Percentiles rank a stretch among this genome's conserved stretches.
Evolutionary conservation across 257 asterid genomes (phyloP).

Genomic region (Solanum lycopersicoides): DNA sequence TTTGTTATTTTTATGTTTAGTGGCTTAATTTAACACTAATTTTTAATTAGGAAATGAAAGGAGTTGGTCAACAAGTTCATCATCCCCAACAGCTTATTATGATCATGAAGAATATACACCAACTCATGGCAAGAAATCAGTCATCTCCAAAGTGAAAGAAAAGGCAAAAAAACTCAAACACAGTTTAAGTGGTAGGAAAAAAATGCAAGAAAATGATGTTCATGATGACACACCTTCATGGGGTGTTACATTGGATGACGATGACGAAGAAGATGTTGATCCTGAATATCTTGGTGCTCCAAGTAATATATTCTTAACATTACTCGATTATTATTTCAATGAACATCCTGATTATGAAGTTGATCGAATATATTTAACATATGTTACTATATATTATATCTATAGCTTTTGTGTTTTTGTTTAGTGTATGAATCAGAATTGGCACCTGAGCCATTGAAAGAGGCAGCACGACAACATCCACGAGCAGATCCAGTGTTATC

Average conservation of each 20-base stretch:
- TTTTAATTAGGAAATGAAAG: constrained; percentile 27
- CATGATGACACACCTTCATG: constrained; percentile 27
- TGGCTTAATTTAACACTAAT: neutral
- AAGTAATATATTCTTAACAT: constrained; percentile 29
- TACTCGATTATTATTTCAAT: neutral
- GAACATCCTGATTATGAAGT: neutral
- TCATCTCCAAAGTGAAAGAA: constrained; percentile 68
- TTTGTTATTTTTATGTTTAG: neutral
- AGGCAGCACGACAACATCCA: constrained; percentile 80
- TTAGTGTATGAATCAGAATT: constrained; percentile 91
- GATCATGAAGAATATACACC: constrained; percentile 40
- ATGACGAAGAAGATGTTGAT: constrained; percentile 35
- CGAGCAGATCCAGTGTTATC: constrained; percentile 70
- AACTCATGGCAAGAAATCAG: constrained; percentile 41
- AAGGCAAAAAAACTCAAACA: constrained; percentile 62
- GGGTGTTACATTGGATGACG: constrained; percentile 35
- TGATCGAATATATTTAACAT: neutral
- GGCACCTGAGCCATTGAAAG: constrained; percentile 61
- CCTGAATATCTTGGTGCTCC: constrained; percentile 98
- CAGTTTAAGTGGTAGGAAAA: constrained; percentile 46
- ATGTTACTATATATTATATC: neutral
- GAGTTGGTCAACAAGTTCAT: constrained; percentile 13
- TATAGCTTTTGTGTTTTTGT: neutral
- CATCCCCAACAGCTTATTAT: constrained; percentile 31
- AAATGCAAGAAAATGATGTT: constrained; percentile 22